Base-by-base conservation (phyloP, 768 basidiomycete species). In the Kwoniella dejecticola region DNA sequence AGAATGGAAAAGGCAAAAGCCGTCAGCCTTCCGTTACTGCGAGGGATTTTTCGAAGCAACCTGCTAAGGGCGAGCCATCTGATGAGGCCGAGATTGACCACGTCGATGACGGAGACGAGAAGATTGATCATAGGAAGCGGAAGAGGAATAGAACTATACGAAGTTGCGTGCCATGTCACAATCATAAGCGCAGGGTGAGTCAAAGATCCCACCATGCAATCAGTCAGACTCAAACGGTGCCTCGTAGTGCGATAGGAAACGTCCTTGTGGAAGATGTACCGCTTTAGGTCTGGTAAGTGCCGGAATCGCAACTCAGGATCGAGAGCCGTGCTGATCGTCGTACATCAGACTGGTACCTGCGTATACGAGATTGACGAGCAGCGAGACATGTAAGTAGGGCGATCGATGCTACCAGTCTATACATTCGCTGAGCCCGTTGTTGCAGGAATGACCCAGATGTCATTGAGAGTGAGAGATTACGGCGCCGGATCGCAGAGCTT, bases 261-360 rank as follows among this genome's bases (percentile, higher is more conserved):
- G 92, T 40, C 92, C 92, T 19, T 95, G 92, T 80, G 87, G 89
- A 71, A 83, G 91, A 50, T 94, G 91, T 79, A 93, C 92, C 59
- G 89, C 92, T 66, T 84, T 93, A 21, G 90, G 91, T 57, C 80
- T 94, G 78, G 91, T 91, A 81, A 63, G 73, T 64, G 19, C 44
- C 23, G 52, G 33, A 41, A 57, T 36, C 40, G 7, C 54, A 29
- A 30, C 67, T 67, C 26, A 44, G 49, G 42, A 44, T 60, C 2
- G n/a, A n/a, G n/a, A 50, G 21, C 47, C 29, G 15, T 30, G 23
- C 33, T 36, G 33, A 36, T 36, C 15, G 33, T 36, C 33, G 45
- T 68, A n/a, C n/a, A n/a, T n/a, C n/a, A 91, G 89, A 94, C 92
- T 21, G 92, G 92, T 52, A 88, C 94, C 17, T 95, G 92, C 77